A percentile compares a stretch with the other conserved stretches of the same genome.
These are phyloP conservation scores for Penicillium daleae DNA, from an alignment of 495 filamentous ascomycete genomes.

Conservation along the genomic window DNA sequence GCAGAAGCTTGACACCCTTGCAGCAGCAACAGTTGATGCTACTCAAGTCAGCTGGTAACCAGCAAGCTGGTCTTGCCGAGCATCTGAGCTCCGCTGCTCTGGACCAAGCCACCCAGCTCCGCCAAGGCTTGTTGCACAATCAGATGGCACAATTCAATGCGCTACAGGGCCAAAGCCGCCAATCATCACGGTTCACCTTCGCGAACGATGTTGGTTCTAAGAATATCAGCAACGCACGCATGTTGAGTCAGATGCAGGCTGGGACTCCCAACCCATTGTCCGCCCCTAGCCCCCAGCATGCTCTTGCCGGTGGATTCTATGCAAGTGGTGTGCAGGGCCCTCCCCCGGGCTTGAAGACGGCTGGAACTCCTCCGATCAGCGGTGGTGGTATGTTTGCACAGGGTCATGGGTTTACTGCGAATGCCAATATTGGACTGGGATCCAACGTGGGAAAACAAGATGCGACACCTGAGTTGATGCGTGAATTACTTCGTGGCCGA, in stretches of 20 bases:
- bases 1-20: slow-evolving; percentile 74
- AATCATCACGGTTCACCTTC: slow-evolving; percentile 88
- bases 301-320: slow-evolving; percentile 50
- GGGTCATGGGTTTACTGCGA: slow-evolving; percentile 72
- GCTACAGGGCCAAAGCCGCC: slow-evolving; percentile 76
- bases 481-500: slow-evolving; percentile 70
- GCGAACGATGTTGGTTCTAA: slow-evolving; percentile 82
- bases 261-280: slow-evolving; percentile 61
- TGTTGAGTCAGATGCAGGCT: slow-evolving; percentile 90
- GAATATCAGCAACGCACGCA: slow-evolving; percentile 77
- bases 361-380: slow-evolving; percentile 84
- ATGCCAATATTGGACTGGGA: slow-evolving; percentile 70
- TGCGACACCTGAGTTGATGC: slow-evolving; percentile 74
- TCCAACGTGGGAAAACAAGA: slow-evolving; percentile 70
- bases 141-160: slow-evolving; percentile 54
- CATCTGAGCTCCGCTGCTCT: slow-evolving; percentile 48
- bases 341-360: slow-evolving; percentile 92
- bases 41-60: slow-evolving; percentile 62
- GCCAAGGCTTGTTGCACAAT: slow-evolving; percentile 62
- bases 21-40: slow-evolving; percentile 76
- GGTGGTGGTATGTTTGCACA: slow-evolving; percentile 77
- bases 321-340: slow-evolving; percentile 78
- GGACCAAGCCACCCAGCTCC: slow-evolving; percentile 47
- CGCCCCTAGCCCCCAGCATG: slow-evolving; percentile 56
- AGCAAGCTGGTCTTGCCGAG: slow-evolving; percentile 57